Percentiles rank a stretch among this genome's conserved stretches.
Conservation (phyloP, 805 yeast species). For the Sugiyamaella floridensis region DNA sequence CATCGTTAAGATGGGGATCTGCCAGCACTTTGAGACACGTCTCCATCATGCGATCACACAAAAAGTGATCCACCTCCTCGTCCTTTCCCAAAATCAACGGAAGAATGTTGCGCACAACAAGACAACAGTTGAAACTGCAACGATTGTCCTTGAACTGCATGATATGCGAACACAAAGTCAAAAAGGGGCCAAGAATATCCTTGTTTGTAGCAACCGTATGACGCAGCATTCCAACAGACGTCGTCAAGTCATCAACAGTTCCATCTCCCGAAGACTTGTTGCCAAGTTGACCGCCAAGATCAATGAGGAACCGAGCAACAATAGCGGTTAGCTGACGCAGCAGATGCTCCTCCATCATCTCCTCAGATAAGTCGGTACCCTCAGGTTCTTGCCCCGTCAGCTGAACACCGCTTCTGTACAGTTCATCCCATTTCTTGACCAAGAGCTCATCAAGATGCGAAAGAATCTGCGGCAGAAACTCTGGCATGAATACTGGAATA, state of each 20-base stretch:
- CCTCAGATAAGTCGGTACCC: slow-evolving; percentile 82
- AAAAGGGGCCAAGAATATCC: slow-evolving; percentile 66
- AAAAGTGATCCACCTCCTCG: slow-evolving; percentile 65
- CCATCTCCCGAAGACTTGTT: slow-evolving; percentile 28
- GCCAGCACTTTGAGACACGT: slow-evolving; percentile 59
- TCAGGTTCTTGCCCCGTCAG: slow-evolving; percentile 44
- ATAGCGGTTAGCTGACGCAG: slow-evolving; percentile 89
- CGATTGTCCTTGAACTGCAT: slow-evolving; percentile 81
- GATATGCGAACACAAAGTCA: slow-evolving; percentile 67
- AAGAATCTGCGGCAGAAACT: slow-evolving; percentile 71
- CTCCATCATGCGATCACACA: slow-evolving; percentile 60
- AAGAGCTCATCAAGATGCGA: slow-evolving; percentile 67
- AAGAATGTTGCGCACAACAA: slow-evolving; percentile 68
- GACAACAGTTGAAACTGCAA: slow-evolving; percentile 84
- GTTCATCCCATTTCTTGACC: slow-evolving; percentile 67
- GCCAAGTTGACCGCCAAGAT: slow-evolving; percentile 75
- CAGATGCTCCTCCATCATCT: slow-evolving; percentile 96
- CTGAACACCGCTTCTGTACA: slow-evolving; percentile 41
- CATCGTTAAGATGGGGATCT: slow-evolving; percentile 75
- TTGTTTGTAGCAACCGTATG: slow-evolving; percentile 57
- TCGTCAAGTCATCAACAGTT: slow-evolving; percentile 26
- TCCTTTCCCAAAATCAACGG: slow-evolving; percentile 62
- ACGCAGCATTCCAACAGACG: slow-evolving; percentile 53
- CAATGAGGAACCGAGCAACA: slow-evolving; percentile 78
- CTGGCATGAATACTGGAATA: slow-evolving; percentile 63